These are phyloP conservation scores for Septoria linicola DNA, from an alignment of 2,329 filamentous ascomycete species.

Conservation along the genomic window DNA sequence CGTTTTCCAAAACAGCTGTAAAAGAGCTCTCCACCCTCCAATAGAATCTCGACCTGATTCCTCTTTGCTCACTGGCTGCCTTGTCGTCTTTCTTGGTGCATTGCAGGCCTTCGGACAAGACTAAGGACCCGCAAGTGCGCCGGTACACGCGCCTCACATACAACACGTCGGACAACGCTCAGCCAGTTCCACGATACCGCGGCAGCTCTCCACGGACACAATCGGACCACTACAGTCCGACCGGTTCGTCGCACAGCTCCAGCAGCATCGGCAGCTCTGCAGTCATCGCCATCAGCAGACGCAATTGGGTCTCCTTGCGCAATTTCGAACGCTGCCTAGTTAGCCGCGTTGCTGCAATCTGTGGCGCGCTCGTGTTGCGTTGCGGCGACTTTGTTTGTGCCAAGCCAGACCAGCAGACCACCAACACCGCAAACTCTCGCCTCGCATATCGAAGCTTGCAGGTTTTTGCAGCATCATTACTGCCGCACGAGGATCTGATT, in stretches of 20 bases:
- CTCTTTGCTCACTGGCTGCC: slow-evolving; percentile 11
- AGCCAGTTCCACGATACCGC: slow-evolving; percentile 1
- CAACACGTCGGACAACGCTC: slow-evolving; percentile 6
- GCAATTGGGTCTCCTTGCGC: slow-evolving; percentile 1
- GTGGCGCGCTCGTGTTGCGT: not conserved
- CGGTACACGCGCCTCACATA: slow-evolving; percentile 11
- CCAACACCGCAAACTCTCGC: slow-evolving; percentile 9
- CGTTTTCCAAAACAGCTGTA: not conserved
- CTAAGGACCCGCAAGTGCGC: slow-evolving; percentile 8
- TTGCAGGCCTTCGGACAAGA: slow-evolving; percentile 10
- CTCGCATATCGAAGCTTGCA: slow-evolving; percentile 8
- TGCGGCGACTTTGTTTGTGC: not conserved
- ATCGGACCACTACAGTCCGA: not conserved
- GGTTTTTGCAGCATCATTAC: slow-evolving; percentile 1
- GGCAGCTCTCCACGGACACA: not conserved
- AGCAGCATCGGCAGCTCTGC: not conserved
- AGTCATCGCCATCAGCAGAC: not conserved
- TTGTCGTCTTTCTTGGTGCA: not conserved
- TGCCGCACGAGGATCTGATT: not conserved
- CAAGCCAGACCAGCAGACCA: slow-evolving; percentile 6
- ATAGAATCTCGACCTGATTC: not conserved
- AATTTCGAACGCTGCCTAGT: not conserved
- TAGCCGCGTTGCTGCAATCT: not conserved
- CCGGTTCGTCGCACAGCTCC: not conserved
- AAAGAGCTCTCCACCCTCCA: not conserved